phyloP scores from a whole-genome alignment of 108 stramenopile genomes.

The Chaetoceros muelleri region DNA sequence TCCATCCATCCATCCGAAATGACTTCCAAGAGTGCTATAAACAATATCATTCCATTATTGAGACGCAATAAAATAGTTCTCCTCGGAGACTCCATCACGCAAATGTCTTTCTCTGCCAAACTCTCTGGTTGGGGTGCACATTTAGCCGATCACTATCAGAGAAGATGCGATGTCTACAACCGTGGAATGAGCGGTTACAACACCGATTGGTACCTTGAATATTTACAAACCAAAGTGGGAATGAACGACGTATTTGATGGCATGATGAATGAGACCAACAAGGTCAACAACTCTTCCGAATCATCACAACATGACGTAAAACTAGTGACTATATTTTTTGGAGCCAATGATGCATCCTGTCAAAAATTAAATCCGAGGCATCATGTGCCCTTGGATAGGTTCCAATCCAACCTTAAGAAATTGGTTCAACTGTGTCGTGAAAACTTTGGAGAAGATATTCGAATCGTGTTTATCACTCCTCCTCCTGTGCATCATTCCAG shows the following conservation, averaged over 20 bases:
- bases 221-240: slow-evolving; percentile 7
- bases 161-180: slow-evolving; percentile 69
- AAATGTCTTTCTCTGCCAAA: slow-evolving; percentile 23
- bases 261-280: background rate
- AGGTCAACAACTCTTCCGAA: slow-evolving; percentile 5
- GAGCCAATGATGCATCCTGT: slow-evolving; percentile 72
- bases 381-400: slow-evolving; percentile 60
- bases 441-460: slow-evolving; percentile 12
- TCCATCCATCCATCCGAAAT: too few relatives aligned
- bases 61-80: slow-evolving; percentile 33
- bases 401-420: slow-evolving; percentile 42
- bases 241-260: slow-evolving; percentile 13
- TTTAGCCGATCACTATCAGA: slow-evolving; percentile 58
- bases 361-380: slow-evolving; percentile 35
- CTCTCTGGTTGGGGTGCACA: slow-evolving; percentile 60
- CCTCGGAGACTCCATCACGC: slow-evolving; percentile 76
- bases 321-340: slow-evolving; percentile 49
- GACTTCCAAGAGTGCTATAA: too few relatives aligned
- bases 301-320: slow-evolving; percentile 2
- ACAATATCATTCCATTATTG: too few relatives aligned
- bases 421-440: slow-evolving; percentile 29
- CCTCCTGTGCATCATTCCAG: slow-evolving; percentile 61
- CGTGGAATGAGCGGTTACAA: slow-evolving; percentile 82
- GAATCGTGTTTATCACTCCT: slow-evolving; percentile 52
- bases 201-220: slow-evolving; percentile 37